Evolutionary conservation across 2,329 filamentous ascomycete genomes (phyloP), one percentile per base, ranked within the genome.

Genomic region (Dendryphion nanum): DNA sequence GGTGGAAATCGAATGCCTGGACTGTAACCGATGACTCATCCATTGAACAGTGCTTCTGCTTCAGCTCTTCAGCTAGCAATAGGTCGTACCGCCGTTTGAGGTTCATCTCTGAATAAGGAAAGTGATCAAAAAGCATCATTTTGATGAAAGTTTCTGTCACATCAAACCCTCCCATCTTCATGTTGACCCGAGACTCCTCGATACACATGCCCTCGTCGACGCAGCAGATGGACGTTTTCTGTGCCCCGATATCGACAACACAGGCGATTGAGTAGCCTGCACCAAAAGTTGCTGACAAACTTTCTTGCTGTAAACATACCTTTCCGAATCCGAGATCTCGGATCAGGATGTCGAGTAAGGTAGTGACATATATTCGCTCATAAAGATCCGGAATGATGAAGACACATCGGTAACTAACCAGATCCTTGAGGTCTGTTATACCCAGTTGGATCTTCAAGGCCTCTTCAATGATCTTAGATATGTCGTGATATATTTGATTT

Each of bases 71-170:
- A 2, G 91, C 91, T 17, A 98, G 76, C 24, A 97, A 69, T 51
- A 91, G 96, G 63, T 98, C 93, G 57, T 96, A 94, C 33, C 93
- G 81, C 37, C 89, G 79, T 63, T 82, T 83, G 18, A 98, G 74
- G 60, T 98, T 95, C 69, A 98, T 94, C 15, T 96, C 90, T 33
- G 85, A 79, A 63, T 98, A 98, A 4, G 94, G 91, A 54, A 98
- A 96, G 55, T 93, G 86, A 63, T 96, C 90, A 66, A 86, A 89
- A 2, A 98, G 79, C 85, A 97, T 89, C 91, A 97, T 97, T 69
- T 93, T 95, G 63, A 95, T 78, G 57, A 98, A 96, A 0, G 88
- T 86, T 54, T 95, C 89, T 0, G 93, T 97, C 24, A 97, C 86
- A 64, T 98, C 93, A 55, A 79, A 83, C 1, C 93, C 93, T 35